Conservation (phyloP, 202 grass and related monocot genomes). For the Carex arenaria region DNA sequence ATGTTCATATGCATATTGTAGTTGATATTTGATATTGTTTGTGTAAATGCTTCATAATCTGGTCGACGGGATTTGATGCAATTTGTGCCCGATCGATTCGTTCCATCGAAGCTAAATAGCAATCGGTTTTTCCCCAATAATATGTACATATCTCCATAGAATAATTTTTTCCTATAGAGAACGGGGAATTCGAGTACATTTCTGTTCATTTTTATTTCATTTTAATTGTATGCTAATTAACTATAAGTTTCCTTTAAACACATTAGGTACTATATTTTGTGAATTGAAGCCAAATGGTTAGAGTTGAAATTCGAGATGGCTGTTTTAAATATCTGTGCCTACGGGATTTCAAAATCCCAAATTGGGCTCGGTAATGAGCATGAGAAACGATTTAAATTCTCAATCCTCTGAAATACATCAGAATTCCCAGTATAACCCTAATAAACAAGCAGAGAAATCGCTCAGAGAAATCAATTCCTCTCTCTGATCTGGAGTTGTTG, state of each 20-base stretch:
- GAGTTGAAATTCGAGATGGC: neutral
- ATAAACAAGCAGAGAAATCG: neutral
- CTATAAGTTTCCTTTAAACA: neutral
- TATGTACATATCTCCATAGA: neutral
- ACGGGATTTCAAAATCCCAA: neutral
- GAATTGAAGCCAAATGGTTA: conserved; percentile 2
- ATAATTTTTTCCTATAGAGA: neutral
- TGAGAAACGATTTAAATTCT: neutral
- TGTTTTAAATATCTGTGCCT: neutral
- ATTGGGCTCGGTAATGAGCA: conserved; percentile 14
- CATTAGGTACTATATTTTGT: neutral
- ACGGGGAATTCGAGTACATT: neutral
- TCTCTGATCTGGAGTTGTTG: no score
- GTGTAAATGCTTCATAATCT: neutral
- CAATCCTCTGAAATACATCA: neutral
- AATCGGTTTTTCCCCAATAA: neutral
- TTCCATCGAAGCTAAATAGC: neutral
- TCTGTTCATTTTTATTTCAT: neutral
- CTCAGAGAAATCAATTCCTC: no score
- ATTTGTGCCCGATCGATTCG: neutral
- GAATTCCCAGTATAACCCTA: conserved; percentile 11
- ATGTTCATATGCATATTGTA: neutral
- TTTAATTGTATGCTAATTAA: neutral
- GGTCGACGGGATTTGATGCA: neutral
- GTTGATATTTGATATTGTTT: neutral